Percentiles rank a stretch among this genome's conserved stretches.
These are phyloP conservation scores for Sabuloglossum arenarium DNA, from an alignment of 495 filamentous ascomycete genomes.

Conservation along the genomic window DNA sequence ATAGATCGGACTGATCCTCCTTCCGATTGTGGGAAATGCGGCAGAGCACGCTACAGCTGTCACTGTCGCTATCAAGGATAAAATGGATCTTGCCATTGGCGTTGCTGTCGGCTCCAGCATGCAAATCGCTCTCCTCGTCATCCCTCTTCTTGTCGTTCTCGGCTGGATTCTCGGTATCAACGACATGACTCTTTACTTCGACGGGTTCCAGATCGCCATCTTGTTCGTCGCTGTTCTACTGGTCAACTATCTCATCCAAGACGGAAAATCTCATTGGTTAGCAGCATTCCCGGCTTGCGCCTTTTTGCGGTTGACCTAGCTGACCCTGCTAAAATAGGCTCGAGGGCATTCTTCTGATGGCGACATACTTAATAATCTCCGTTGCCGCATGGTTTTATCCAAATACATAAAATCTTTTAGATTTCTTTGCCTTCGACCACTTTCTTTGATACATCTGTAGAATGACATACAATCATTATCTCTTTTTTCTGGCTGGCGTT, in stretches of 20 bases:
- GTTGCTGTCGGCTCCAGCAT: slow-evolving; percentile 71
- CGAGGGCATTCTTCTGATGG: slow-evolving; percentile 54
- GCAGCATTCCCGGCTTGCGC: background rate
- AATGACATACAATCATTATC: no score
- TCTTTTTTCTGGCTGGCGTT: no score
- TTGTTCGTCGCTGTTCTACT: slow-evolving; percentile 60
- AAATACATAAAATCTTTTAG: background rate
- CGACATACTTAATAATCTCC: slow-evolving; percentile 55
- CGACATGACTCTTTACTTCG: slow-evolving; percentile 56
- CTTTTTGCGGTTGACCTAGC: background rate
- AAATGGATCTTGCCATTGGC: slow-evolving; percentile 57
- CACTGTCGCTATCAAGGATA: slow-evolving; percentile 72
- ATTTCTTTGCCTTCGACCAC: no score
- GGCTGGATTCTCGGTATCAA: slow-evolving; percentile 58
- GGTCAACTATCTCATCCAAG: slow-evolving; percentile 63
- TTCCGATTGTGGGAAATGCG: slow-evolving; percentile 81
- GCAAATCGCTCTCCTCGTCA: slow-evolving; percentile 66
- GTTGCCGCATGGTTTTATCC: slow-evolving; percentile 12
- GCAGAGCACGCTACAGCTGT: slow-evolving; percentile 78
- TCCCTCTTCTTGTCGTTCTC: slow-evolving; percentile 57
- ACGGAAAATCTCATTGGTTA: slow-evolving; percentile 34
- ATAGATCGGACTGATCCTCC: slow-evolving; percentile 35
- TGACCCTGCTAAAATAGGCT: slow-evolving; percentile 41
- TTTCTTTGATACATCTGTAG: no score
- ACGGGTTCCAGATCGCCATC: slow-evolving; percentile 61